A percentile compares a stretch with the other conserved stretches of the same genome.
Evolutionary conservation across 345 rosid species (phyloP).

Genomic region (Punica granatum): DNA sequence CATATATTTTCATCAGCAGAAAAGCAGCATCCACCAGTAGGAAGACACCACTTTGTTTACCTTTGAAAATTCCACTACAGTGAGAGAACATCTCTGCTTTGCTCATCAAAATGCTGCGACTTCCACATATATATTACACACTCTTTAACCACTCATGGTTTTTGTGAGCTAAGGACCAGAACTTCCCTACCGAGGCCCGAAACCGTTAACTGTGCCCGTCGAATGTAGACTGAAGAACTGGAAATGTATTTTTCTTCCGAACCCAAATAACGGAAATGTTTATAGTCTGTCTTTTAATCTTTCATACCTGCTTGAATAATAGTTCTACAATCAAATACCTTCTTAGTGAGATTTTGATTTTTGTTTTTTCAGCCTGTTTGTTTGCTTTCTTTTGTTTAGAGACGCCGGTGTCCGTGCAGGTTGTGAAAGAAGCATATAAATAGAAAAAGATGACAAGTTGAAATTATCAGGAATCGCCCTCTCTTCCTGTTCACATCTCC

Average conservation of each 20-base stretch:
- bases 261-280: neutral
- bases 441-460: neutral
- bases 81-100: constrained; percentile 7
- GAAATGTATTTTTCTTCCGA: neutral
- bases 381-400: neutral
- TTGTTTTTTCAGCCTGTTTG: constrained; percentile 9
- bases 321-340: neutral
- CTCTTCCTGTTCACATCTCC: neutral
- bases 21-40: constrained; percentile 9
- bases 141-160: neutral
- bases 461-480: neutral
- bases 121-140: neutral
- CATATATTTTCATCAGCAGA: constrained; percentile 1
- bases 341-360: neutral
- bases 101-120: neutral
- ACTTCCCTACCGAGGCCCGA: too few relatives aligned
- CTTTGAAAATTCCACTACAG: constrained; percentile 2
- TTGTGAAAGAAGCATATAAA: neutral
- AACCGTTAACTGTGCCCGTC: too few relatives aligned
- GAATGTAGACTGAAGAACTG: too few relatives aligned
- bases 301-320: neutral
- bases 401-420: neutral
- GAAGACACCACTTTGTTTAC: constrained; percentile 2
- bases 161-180: too few relatives aligned
- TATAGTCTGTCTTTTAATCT: neutral